Evolutionary conservation across 768 basidiomycete species (phyloP).

Genomic region (Lactifluus piperatus): DNA sequence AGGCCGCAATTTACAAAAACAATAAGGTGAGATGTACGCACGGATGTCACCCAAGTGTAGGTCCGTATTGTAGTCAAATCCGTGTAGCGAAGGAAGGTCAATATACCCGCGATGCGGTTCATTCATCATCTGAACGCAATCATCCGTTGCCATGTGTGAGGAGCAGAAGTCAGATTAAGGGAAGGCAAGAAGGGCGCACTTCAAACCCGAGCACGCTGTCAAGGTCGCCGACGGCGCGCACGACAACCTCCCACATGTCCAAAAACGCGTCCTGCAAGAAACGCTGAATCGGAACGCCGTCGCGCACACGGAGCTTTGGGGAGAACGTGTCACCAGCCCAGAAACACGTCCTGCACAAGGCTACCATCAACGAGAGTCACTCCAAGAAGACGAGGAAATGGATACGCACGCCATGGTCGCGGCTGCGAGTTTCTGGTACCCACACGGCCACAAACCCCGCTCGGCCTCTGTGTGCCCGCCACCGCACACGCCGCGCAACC

Average conservation of each 20-base stretch:
- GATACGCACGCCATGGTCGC: slow-evolving; percentile 79
- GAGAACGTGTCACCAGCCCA: slow-evolving; percentile 89
- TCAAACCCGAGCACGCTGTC: slow-evolving; percentile 85
- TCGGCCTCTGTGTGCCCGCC: slow-evolving; percentile 71
- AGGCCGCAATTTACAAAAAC: not conserved
- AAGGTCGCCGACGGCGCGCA: slow-evolving; percentile 57
- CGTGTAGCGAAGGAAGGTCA: slow-evolving; percentile 67
- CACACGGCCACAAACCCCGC: slow-evolving; percentile 85
- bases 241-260: slow-evolving; percentile 65
- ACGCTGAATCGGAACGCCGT: slow-evolving; percentile 58
- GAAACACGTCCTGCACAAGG: slow-evolving; percentile 63
- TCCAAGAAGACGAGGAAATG: not conserved
- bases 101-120: slow-evolving; percentile 95
- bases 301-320: slow-evolving; percentile 55
- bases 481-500: slow-evolving; percentile 71
- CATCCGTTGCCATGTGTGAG: not conserved
- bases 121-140: slow-evolving; percentile 64
- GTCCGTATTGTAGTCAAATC: slow-evolving; percentile 92
- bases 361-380: not conserved
- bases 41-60: slow-evolving; percentile 76
- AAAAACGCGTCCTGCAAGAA: slow-evolving; percentile 81
- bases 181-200: slow-evolving; percentile 35
- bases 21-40: slow-evolving; percentile 31
- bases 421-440: slow-evolving; percentile 89
- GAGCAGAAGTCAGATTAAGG: not conserved